These are phyloP conservation scores for Clarireedia monteithiana DNA, from an alignment of 2,329 filamentous ascomycete species.

Conservation along the genomic window DNA sequence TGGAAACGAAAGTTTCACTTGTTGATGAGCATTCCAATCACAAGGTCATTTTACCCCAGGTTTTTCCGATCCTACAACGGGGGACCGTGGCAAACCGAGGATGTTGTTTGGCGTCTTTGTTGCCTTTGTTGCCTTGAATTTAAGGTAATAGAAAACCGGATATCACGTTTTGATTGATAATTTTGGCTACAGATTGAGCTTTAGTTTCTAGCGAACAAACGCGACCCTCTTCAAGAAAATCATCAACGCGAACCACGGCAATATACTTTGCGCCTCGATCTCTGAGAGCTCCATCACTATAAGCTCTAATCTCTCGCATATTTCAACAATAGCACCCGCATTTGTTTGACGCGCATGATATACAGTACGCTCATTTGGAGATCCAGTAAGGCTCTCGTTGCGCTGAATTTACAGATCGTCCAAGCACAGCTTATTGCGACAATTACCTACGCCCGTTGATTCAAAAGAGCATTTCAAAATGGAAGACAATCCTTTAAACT, in stretches of 20 bases:
- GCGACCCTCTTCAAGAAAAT: conserved; percentile 6
- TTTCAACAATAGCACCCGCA: neutral
- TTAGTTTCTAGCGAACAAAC: neutral
- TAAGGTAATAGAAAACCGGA: neutral
- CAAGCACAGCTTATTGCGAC: conserved; percentile 23
- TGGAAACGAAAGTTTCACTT: conserved; percentile 5
- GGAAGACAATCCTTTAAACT: conserved; percentile 50
- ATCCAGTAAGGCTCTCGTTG: conserved; percentile 9
- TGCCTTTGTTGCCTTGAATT: neutral
- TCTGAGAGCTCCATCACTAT: conserved; percentile 1
- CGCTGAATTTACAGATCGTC: conserved; percentile 10
- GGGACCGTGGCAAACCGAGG: conserved; percentile 7
- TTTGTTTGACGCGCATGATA: conserved; percentile 8
- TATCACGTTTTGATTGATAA: neutral
- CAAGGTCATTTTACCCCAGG: conserved; percentile 1
- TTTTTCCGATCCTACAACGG: neutral
- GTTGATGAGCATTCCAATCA: conserved; percentile 3
- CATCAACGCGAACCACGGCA: conserved; percentile 9
- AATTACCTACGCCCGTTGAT: conserved; percentile 19
- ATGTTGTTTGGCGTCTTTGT: neutral
- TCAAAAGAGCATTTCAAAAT: conserved; percentile 33
- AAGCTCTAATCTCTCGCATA: neutral
- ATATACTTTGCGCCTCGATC: conserved; percentile 7
- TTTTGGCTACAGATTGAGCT: conserved; percentile 10
- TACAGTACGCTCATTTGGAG: conserved; percentile 11